Percentiles rank a stretch among this genome's conserved stretches.
Evolutionary conservation across 768 basidiomycete species (phyloP).

Genomic region (Mrakia blollopis): DNA sequence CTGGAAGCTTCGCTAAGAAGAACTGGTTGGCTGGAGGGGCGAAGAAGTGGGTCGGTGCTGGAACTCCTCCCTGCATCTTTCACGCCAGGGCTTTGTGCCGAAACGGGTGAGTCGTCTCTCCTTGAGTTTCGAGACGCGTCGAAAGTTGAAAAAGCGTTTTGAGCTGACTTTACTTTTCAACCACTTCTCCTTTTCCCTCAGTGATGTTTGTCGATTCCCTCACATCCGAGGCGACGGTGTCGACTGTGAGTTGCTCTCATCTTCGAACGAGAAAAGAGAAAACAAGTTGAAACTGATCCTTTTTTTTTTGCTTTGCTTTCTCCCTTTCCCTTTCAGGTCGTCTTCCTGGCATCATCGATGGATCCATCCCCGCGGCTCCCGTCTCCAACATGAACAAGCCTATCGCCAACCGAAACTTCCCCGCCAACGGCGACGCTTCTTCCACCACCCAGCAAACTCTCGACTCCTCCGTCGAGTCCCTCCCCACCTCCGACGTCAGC

Average conservation of each 20-base stretch:
- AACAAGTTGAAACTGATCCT: too few relatives aligned
- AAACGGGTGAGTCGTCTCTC: slow-evolving; percentile 13
- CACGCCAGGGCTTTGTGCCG: slow-evolving; percentile 23
- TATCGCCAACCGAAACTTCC: not conserved
- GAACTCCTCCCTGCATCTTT: slow-evolving; percentile 28
- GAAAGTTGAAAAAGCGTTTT: slow-evolving; percentile 37
- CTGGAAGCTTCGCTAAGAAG: slow-evolving; percentile 28
- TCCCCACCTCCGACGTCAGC: not conserved
- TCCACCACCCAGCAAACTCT: not conserved
- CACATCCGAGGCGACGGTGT: slow-evolving; percentile 44
- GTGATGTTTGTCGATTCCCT: slow-evolving; percentile 46
- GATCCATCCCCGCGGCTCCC: slow-evolving; percentile 41
- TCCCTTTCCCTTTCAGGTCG: slow-evolving; percentile 34
- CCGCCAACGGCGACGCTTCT: not conserved
- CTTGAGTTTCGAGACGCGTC: not conserved
- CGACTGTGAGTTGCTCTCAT: slow-evolving; percentile 39
- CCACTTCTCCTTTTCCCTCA: slow-evolving; percentile 42
- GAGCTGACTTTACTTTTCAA: slow-evolving; percentile 42
- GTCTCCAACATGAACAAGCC: slow-evolving; percentile 32
- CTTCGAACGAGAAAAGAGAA: not conserved
- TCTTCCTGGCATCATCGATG: slow-evolving; percentile 44
- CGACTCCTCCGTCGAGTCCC: slow-evolving; percentile 13
- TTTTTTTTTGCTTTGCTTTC: too few relatives aligned
- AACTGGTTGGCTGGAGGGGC: not conserved
- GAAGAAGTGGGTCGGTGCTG: slow-evolving; percentile 29